A percentile compares a stretch with the other conserved stretches of the same genome.
phyloP scores from a whole-genome alignment of 352 stramenopile species.

The Elongisporangium prolatum region DNA sequence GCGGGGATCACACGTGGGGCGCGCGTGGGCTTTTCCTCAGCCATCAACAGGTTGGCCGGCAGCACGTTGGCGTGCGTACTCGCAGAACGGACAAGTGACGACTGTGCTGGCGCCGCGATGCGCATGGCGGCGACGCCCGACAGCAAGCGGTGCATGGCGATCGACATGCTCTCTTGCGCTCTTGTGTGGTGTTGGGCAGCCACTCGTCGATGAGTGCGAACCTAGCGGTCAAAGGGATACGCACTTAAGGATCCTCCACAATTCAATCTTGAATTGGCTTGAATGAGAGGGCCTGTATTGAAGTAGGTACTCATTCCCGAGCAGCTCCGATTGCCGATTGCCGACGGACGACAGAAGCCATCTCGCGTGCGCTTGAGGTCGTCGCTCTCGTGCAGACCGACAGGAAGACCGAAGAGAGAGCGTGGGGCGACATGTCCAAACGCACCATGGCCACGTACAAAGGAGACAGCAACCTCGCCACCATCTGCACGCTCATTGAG shows the following conservation, averaged over 20 bases:
- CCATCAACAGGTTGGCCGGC: conserved; percentile 65
- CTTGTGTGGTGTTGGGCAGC: conserved; percentile 1
- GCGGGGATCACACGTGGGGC: conserved; percentile 58
- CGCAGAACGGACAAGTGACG: conserved; percentile 24
- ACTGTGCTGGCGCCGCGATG: conserved; percentile 32
- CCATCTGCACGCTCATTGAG: conserved; percentile 84
- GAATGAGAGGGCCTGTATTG: background rate
- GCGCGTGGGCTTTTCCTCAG: conserved; percentile 63
- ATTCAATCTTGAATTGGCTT: conserved; percentile 3
- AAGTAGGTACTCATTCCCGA: background rate
- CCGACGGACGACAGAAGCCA: background rate
- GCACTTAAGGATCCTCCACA: background rate
- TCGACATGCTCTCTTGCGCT: conserved; percentile 14
- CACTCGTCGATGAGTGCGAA: conserved; percentile 1
- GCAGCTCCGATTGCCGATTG: background rate
- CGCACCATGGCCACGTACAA: conserved; percentile 25
- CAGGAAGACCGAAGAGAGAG: background rate
- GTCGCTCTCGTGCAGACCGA: background rate
- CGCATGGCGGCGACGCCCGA: conserved; percentile 49
- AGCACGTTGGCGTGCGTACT: conserved; percentile 30
- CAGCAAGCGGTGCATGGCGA: conserved; percentile 55
- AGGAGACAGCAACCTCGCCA: conserved; percentile 52
- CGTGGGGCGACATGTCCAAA: conserved; percentile 19
- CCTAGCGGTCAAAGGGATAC: background rate
- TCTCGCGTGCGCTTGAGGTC: conserved; percentile 2